Base-by-base conservation (phyloP, 805 yeast genomes). In the Starmerella powellii region DNA sequence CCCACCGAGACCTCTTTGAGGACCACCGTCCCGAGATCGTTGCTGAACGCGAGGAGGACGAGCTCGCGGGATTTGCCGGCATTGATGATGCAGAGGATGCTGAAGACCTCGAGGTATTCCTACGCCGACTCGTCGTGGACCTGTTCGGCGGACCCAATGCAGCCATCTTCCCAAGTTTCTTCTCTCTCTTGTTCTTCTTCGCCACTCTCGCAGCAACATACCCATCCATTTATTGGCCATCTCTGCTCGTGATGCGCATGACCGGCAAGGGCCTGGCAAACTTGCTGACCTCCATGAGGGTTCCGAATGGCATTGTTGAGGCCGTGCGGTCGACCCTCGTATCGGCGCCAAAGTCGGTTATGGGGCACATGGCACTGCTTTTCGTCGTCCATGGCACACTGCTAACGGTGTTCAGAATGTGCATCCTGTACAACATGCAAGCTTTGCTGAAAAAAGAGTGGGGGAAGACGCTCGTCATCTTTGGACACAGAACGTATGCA, bases 401-500 rank as follows among this genome's bases (percentile, higher is more conserved):
- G 8, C 17, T 43, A 16, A 13, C 37, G 8, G 8, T 13, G 8
- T 11, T 39, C 26, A 20, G 53, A 20, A 8, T 23, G 35, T 8
- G 30, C 13, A 23, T 38, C 24, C 29, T 48, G 43, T 27, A 16
- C 29, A 12, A 16, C 28, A 34, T 48, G 53, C 31, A 26, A 16
- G 19, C n/a, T 18, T 31, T 49, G 34, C 46, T 49, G 30, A 31
- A 34, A 19, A n/a, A 29, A 11, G 17, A 16, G 4, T 20, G 34
- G 28, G 53, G 53, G 11, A 34, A 44, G 2, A 19, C 18, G 15
- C 4, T 40, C 13, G 46, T 44, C 13, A 18, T 17, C n/a, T 20
- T 54, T 28, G 35, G 13, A 15, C 43, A 48, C 31, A 57, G 54
- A 37, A 45, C 50, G 19, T 58, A 56, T 34, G 61, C 79, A 27